Conservation (phyloP, 2,329 filamentous ascomycete species). For the Arthroderma sp. region DNA sequence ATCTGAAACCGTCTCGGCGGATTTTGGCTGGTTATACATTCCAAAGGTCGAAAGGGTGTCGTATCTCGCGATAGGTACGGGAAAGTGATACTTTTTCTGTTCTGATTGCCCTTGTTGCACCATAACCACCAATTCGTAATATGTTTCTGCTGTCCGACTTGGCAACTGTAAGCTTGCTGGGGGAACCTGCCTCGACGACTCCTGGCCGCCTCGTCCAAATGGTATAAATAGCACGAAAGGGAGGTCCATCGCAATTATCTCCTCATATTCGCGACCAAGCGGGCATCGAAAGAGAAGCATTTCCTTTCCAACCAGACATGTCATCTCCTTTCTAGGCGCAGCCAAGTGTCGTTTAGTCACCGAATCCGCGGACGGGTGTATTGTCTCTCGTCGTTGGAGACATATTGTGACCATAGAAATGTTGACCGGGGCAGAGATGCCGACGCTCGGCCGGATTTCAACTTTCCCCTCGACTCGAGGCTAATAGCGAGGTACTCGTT, state of each 20-base stretch:
- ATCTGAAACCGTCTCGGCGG: constrained; percentile 71
- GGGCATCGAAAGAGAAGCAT: constrained; percentile 80
- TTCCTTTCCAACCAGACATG: constrained; percentile 90
- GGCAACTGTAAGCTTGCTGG: constrained; percentile 83
- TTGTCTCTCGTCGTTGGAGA: constrained; percentile 84
- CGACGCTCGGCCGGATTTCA: constrained; percentile 77
- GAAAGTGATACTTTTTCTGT: constrained; percentile 83
- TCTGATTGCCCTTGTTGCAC: constrained; percentile 80
- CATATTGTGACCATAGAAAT: constrained; percentile 90
- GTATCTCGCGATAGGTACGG: constrained; percentile 81
- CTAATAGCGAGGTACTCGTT: constrained; percentile 32
- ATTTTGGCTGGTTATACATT: constrained; percentile 96
- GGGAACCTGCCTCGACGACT: constrained; percentile 77
- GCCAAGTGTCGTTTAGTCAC: constrained; percentile 84
- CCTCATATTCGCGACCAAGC: constrained; percentile 71
- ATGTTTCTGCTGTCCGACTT: constrained; percentile 90
- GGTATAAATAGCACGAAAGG: constrained; percentile 97
- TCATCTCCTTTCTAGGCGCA: constrained; percentile 77
- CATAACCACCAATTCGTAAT: constrained; percentile 89
- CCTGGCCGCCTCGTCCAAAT: constrained; percentile 79
- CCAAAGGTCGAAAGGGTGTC: constrained; percentile 96
- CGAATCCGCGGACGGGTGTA: constrained; percentile 90
- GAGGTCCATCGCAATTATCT: constrained; percentile 87
- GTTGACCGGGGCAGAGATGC: constrained; percentile 76
- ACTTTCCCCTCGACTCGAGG: constrained; percentile 96